A percentile compares a stretch with the other conserved stretches of the same genome.
These are phyloP conservation scores for Aspergillus aculeatus DNA, from an alignment of 2,329 filamentous ascomycete genomes.

Conservation along the genomic window DNA sequence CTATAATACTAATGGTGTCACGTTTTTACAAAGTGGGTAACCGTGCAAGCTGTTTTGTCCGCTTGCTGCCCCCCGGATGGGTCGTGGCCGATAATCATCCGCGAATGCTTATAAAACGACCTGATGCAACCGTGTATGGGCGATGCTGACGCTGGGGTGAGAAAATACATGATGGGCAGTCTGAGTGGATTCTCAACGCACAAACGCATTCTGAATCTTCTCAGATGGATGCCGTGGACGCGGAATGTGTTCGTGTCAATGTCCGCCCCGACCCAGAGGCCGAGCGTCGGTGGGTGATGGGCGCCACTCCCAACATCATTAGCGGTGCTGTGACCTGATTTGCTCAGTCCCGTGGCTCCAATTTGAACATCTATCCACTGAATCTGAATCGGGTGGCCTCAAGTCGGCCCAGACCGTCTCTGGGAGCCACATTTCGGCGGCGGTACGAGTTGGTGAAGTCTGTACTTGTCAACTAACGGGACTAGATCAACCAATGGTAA, in stretches of 20 bases:
- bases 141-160: neutral
- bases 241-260: conserved; percentile 6
- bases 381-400: conserved; percentile 89
- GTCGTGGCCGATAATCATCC: conserved; percentile 6
- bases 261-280: conserved; percentile 7
- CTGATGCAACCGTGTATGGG: conserved; percentile 10
- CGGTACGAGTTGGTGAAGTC: conserved; percentile 97
- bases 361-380: conserved; percentile 45
- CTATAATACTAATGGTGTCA: conserved; percentile 1
- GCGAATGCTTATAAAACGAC: conserved; percentile 6
- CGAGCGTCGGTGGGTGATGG: conserved; percentile 8
- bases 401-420: conserved; percentile 83
- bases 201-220: conserved; percentile 6
- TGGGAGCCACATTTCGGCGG: conserved; percentile 88
- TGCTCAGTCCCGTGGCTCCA: conserved; percentile 3
- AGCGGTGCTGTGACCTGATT: conserved; percentile 13
- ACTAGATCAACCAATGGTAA: neutral
- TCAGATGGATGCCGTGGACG: conserved; percentile 12
- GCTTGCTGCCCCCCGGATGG: neutral
- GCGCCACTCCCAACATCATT: conserved; percentile 3
- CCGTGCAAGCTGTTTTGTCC: neutral
- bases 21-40: neutral
- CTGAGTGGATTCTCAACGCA: conserved; percentile 8
- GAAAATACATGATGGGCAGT: conserved; percentile 7
- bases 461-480: conserved; percentile 20